A percentile compares a stretch with the other conserved stretches of the same genome.
Conservation (phyloP, 352 stramenopile genomes). For the Globisporangium yorkense region DNA sequence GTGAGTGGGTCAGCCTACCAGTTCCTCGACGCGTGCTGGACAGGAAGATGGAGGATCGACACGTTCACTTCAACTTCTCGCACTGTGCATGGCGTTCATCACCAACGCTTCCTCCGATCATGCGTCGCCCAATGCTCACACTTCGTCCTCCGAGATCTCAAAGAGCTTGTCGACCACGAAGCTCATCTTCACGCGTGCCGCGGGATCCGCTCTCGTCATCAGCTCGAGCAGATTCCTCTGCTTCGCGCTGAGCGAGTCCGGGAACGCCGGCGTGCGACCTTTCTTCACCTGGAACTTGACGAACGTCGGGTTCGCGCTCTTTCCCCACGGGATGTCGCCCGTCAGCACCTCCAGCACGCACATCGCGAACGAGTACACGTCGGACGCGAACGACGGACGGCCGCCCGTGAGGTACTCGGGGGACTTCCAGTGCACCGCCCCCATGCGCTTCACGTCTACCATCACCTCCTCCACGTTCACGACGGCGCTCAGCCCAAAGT, state of each 20-base stretch:
- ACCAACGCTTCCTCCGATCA: no score
- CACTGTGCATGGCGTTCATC: no score
- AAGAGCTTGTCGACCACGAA: neutral
- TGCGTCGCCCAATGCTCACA: no score
- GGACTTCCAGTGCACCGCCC: neutral
- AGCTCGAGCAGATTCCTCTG: neutral
- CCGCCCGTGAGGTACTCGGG: conserved; percentile 1
- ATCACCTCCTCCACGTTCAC: conserved; percentile 1
- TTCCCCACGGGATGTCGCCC: neutral
- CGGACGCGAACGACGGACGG: neutral
- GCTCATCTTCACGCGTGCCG: neutral
- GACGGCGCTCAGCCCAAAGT: conserved; percentile 1
- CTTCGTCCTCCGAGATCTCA: neutral
- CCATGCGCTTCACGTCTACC: conserved; percentile 1
- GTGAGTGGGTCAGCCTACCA: no score
- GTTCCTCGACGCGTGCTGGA: no score
- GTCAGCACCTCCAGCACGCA: conserved; percentile 9
- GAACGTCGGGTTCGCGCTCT: neutral
- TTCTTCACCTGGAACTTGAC: neutral
- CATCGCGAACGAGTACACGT: conserved; percentile 7
- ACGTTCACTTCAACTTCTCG: no score
- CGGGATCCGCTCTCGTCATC: neutral
- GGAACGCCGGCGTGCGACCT: no score
- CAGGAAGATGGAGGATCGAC: no score
- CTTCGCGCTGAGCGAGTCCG: neutral